These are phyloP conservation scores for Papilionanthe hybrid DNA, from an alignment of 116 monocot species.

Conservation along the genomic window DNA sequence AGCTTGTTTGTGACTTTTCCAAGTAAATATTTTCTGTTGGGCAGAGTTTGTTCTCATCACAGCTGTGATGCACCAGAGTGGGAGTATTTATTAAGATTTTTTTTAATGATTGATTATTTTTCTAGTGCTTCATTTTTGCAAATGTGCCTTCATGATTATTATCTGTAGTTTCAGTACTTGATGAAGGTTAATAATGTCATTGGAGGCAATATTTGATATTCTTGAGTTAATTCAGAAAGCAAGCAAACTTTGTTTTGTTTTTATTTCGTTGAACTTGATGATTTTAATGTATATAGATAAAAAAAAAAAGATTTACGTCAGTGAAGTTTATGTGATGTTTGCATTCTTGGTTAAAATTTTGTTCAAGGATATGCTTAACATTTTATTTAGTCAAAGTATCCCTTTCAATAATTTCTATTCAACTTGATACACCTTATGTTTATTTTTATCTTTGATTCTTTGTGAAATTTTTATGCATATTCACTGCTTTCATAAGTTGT, in stretches of 20 bases:
- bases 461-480: no score
- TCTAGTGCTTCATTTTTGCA: neutral
- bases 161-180: neutral
- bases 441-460: no score
- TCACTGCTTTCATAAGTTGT: no score
- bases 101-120: neutral
- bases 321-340: neutral
- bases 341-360: neutral
- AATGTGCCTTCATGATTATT: neutral
- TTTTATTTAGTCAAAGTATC: neutral
- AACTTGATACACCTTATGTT: neutral
- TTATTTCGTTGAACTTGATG: neutral
- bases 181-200: neutral
- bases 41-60: neutral
- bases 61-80: neutral
- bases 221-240: neutral
- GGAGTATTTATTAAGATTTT: neutral
- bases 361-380: neutral
- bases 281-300: neutral
- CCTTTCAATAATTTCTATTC: neutral
- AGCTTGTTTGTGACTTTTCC: neutral
- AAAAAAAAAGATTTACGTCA: neutral
- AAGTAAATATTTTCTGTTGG: neutral
- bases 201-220: neutral
- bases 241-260: neutral